Evolutionary conservation across 2,329 filamentous ascomycete genomes (phyloP).

Genomic region (Exophiala alcalophila): DNA sequence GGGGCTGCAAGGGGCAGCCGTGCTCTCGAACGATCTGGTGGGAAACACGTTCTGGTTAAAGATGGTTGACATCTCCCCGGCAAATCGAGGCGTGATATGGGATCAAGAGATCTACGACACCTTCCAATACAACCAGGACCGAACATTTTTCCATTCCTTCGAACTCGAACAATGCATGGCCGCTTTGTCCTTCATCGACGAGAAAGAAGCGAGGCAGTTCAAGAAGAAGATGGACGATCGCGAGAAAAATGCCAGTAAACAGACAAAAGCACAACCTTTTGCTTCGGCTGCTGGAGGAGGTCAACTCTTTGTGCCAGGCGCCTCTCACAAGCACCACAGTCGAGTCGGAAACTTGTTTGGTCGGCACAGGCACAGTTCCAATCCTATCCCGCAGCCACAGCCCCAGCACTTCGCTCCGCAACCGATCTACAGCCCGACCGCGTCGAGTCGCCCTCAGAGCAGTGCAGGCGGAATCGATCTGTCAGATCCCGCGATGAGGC

Average conservation of each 20-base stretch:
- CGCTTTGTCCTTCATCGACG: slow-evolving; percentile 87
- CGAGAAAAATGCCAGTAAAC: slow-evolving; percentile 92
- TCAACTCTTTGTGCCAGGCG: slow-evolving; percentile 40
- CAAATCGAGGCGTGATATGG: slow-evolving; percentile 84
- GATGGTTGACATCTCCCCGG: slow-evolving; percentile 86
- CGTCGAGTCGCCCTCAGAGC: slow-evolving; percentile 32
- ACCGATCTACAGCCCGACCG: slow-evolving; percentile 25
- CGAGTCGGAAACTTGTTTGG: slow-evolving; percentile 52
- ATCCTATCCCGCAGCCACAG: slow-evolving; percentile 32
- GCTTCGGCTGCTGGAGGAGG: slow-evolving; percentile 49
- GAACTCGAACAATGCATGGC: slow-evolving; percentile 91
- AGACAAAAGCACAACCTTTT: slow-evolving; percentile 76
- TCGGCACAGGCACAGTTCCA: slow-evolving; percentile 50
- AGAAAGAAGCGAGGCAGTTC: slow-evolving; percentile 96
- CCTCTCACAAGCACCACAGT: slow-evolving; percentile 45
- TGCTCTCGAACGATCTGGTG: slow-evolving; percentile 89
- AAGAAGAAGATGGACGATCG: slow-evolving; percentile 96
- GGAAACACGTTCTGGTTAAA: slow-evolving; percentile 98
- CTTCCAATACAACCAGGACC: slow-evolving; percentile 93
- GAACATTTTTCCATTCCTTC: slow-evolving; percentile 96
- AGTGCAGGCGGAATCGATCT: slow-evolving; percentile 49
- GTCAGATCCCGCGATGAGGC: slow-evolving; percentile 60
- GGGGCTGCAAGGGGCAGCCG: slow-evolving; percentile 84
- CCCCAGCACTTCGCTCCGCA: slow-evolving; percentile 28
- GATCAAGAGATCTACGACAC: slow-evolving; percentile 97